phyloP scores from a whole-genome alignment of 2,329 filamentous ascomycete species.

The Arthrobotrys conoides region DNA sequence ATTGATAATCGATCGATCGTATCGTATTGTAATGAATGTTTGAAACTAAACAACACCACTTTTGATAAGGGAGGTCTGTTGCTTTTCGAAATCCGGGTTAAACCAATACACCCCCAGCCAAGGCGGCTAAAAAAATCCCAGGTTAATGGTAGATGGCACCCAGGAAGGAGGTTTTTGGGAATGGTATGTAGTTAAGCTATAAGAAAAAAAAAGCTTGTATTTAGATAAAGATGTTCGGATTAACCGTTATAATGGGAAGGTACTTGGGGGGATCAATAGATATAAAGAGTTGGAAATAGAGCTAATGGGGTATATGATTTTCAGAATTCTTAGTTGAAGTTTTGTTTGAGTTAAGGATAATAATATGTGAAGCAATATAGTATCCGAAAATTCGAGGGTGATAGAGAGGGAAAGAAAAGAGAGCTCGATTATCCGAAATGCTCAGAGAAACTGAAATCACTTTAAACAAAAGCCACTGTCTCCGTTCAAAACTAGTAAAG shows the following conservation, averaged over 20 bases:
- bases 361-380: neutral
- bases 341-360: neutral
- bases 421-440: constrained; percentile 8
- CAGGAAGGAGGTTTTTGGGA: constrained; percentile 20
- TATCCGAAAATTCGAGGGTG: neutral
- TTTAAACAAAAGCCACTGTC: constrained; percentile 22
- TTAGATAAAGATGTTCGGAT: neutral
- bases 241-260: constrained; percentile 12
- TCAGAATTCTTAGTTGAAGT: neutral
- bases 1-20: neutral
- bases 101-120: constrained; percentile 25
- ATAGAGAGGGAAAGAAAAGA: neutral
- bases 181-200: no score
- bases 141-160: constrained; percentile 27
- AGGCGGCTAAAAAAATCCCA: constrained; percentile 57
- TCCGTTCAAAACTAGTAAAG: neutral
- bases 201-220: constrained; percentile 24
- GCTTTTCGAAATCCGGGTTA: constrained; percentile 51
- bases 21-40: constrained; percentile 11
- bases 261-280: neutral
- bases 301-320: constrained; percentile 9
- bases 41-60: constrained; percentile 8
- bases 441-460: constrained; percentile 22
- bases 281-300: neutral
- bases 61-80: constrained; percentile 20